Base-by-base conservation (phyloP, 805 yeast species). In the Diddensiella caesifluorescens region DNA sequence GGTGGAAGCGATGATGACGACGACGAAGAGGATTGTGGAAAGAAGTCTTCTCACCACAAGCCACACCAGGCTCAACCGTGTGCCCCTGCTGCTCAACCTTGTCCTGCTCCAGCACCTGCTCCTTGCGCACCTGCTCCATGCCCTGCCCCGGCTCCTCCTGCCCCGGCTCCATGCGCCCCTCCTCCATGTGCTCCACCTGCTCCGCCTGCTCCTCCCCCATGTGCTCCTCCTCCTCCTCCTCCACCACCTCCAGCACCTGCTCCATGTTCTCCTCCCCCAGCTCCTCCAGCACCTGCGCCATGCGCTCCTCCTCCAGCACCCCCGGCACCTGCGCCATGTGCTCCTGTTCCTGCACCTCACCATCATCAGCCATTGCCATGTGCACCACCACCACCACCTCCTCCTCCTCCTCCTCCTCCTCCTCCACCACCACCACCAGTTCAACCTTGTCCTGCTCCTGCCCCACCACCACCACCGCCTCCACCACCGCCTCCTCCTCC, bases 181-280 rank as follows among this genome's bases (percentile, higher is more conserved):
- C 21, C 22, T 10, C 4, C 39, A 15, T 25, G 21, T 38, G 39
- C 41, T 15, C 36, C 35, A 28, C 25, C 39, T 22, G 31, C 33
- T 22, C 5, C 31, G 27, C 21, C 29, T 22, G 18, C 39, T 4
- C 29, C 28, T 16, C 44, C 38, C 12, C 26, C 25, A 10, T 35
- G 36, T 13, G 25, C 44, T 27, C 43, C 42, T 3, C 34, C 40
- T 16, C 43, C 49, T 22, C 36, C 37, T n/a, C 39, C 42, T 7
- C 22, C 30, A 16, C 41, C 46, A 18, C 34, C 49, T 18, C 46
- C 49, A 12, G 29, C 45, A 20, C 40, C 43, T 28, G 32, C 41
- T 33, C 38, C 42, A 9, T 34, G 38, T 16, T 42, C 42, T 10
- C 5, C 20, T 3, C 13, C 38, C 33, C 34, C 38, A 10, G 41